Evolutionary conservation across 306 rosid genomes (phyloP), one percentile per base, ranked within the genome.

Genomic region (Pyrus communis): DNA sequence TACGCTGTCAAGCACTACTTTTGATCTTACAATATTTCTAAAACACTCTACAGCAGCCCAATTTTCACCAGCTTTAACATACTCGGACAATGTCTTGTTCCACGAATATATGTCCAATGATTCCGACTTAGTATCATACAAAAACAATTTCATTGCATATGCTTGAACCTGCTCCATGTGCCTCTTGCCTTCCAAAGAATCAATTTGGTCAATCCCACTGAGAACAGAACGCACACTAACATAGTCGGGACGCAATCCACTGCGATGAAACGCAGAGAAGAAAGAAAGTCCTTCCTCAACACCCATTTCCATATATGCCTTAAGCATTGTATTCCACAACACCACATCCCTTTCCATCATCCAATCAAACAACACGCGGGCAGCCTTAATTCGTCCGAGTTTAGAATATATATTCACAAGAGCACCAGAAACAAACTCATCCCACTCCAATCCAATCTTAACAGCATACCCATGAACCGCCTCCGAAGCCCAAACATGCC

Each of bases 261-360:
- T 88, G 25, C 75, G 68, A 43, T 89, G 96, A 86, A 88, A 87
- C 5, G 69, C 86, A 1, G 86, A 81, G 67, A 93, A 91, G 28
- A 89, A 77, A 77, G 43, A n/a, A 30, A 88, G 66, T 9, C 86
- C 91, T 69, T 80, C 60, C 22, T 75, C 60, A 5, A 82, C 75
- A 74, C 85, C 90, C 76, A 65, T 73, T 66, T 89, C 97, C 38
- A 84, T 77, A 38, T 89, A 93, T 15, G 88, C 93, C 86, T 87
- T 88, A 42, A 93, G 82, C 96, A 93, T 91, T 65, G 90, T 86
- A 80, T 89, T 91, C 93, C 97, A 93, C 58, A 93, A 55, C 60
- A 91, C 91, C 62, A 84, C 84, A 82, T 91, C 98, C 81, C 86
- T 88, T 59, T 85, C 84, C 31, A 84, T 66, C 90, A 88, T 91